These are phyloP conservation scores for Triticum turgidum DNA, from an alignment of 176 grass and related monocot species.

Conservation along the genomic window DNA sequence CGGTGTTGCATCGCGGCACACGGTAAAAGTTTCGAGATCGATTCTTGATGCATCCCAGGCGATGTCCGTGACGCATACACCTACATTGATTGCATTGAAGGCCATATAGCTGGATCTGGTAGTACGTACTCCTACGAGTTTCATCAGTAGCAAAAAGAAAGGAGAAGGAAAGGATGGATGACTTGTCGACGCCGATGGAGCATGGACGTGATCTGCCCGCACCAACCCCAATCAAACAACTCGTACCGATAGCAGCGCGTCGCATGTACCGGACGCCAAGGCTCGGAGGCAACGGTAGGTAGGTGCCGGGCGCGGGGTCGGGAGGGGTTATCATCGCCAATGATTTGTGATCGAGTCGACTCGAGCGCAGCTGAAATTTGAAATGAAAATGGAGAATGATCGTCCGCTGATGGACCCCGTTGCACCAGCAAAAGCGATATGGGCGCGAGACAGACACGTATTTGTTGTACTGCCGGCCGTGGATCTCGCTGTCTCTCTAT, in stretches of 20 bases:
- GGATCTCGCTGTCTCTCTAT: conserved; percentile 16
- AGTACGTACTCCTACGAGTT: neutral
- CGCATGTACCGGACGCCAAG: neutral
- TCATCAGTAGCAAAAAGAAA: too few relatives aligned
- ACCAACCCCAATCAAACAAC: conserved; percentile 14
- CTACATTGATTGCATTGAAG: neutral
- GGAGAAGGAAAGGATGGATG: neutral
- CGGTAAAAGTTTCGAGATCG: neutral
- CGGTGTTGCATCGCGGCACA: too few relatives aligned
- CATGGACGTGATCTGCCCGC: neutral
- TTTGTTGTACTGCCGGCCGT: neutral
- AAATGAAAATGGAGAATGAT: neutral
- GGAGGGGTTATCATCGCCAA: neutral
- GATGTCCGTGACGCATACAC: neutral
- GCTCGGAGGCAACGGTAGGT: neutral
- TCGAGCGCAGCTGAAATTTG: neutral
- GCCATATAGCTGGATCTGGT: neutral
- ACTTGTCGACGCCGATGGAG: neutral
- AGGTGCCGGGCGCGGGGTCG: conserved; percentile 4
- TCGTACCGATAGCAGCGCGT: neutral
- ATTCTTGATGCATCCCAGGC: neutral
- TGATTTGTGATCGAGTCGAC: neutral
- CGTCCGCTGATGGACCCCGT: neutral
- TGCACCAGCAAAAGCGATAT: neutral
- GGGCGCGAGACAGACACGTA: neutral